Evolutionary conservation across 257 asterid species (phyloP), one percentile per base, ranked within the genome.

Genomic region (Petunia secreta): DNA sequence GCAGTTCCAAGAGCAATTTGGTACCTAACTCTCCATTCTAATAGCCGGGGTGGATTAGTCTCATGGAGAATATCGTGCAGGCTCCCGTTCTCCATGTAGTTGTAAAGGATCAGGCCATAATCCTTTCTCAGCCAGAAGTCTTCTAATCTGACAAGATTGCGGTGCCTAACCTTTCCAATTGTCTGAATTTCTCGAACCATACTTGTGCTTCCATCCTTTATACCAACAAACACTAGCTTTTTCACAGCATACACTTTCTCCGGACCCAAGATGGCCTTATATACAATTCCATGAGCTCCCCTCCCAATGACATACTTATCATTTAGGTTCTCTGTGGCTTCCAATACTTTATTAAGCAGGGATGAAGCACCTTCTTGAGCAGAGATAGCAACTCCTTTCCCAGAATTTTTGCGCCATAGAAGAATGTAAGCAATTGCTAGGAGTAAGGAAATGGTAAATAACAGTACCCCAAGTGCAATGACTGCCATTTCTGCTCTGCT

Each of bases 211-310:
- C 90, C 93, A 37, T 83, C 88, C 80, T 75, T 87, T 5, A 67
- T 75, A 75, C 92, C 93, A 74, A 64, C 85, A 67, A 85, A 89
- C 66, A 78, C 68, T 41, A 93, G 87, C 88, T 87, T 92, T 83
- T 93, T 93, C 82, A 90, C 85, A 63, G 98, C 98, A 74, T 89
- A 92, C 52, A 86, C 90, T 87, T 86, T 83, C 5, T 82, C 83
- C 6, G 92, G 83, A 80, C 86, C 80, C 87, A 93, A 64, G 1
- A 85, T 55, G 69, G 88, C 98, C 89, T 89, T 92, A 85, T 91
- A 93, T 6, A 93, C 97, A 1, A 80, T 84, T 79, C 98, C 98
- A 55, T 93, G 96, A 0, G 96, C 98, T 80, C 98, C 98, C 77
- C 85, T 89, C 78, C 97, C 97, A 14, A 93, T 86, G 46, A 88